phyloP scores from a whole-genome alignment of 257 asterid genomes.

The Solanum raphanifolium region DNA sequence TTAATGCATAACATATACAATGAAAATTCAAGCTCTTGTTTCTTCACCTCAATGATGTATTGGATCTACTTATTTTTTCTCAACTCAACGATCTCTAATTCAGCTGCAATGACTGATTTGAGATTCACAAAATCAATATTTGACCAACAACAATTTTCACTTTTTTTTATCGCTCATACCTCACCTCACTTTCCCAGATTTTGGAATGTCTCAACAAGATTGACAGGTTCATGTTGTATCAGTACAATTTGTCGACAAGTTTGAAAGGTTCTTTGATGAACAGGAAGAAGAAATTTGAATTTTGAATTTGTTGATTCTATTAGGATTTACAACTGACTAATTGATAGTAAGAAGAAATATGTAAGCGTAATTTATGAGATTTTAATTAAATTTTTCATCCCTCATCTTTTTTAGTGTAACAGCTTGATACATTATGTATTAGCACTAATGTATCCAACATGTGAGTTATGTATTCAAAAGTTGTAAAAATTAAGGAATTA shows the following conservation, averaged over 20 bases:
- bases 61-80: not conserved
- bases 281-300: not conserved
- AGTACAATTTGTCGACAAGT: not conserved
- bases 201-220: not conserved
- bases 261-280: not conserved
- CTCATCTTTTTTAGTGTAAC: not conserved
- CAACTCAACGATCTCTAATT: not conserved
- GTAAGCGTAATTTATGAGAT: not conserved
- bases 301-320: too few species aligned
- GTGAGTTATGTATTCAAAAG: not conserved
- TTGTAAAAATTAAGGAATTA: too few species aligned
- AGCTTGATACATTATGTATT: not conserved
- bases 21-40: not conserved
- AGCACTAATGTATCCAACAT: not conserved
- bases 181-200: not conserved
- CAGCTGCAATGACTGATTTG: not conserved
- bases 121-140: not conserved
- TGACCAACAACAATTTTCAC: too few species aligned
- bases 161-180: not conserved
- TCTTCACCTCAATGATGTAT: not conserved
- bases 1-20: not conserved
- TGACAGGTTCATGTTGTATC: not conserved
- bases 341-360: not conserved
- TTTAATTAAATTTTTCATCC: too few species aligned
- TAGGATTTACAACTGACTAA: not conserved